phyloP scores from a whole-genome alignment of 352 stramenopile genomes.

The Lagenidium sp. region DNA sequence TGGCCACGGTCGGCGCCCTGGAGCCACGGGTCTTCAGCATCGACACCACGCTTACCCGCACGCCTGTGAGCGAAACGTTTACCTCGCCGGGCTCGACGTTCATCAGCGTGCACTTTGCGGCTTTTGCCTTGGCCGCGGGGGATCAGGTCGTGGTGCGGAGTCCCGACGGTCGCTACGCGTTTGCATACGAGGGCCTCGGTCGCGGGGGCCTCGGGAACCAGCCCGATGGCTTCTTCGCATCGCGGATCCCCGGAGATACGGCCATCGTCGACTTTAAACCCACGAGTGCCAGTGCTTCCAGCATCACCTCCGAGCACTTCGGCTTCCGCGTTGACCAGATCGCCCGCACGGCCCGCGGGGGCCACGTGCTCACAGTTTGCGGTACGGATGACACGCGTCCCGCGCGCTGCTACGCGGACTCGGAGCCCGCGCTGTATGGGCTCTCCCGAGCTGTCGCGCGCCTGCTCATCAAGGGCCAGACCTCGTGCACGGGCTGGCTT shows the following conservation, averaged over 20 bases:
- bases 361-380: slow-evolving; percentile 8
- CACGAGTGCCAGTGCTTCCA: neutral
- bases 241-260: slow-evolving; percentile 10
- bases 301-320: neutral
- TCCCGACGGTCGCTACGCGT: slow-evolving; percentile 2
- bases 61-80: slow-evolving; percentile 3
- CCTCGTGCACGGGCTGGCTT: slow-evolving; percentile 14
- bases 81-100: slow-evolving; percentile 6
- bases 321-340: slow-evolving; percentile 15
- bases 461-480: slow-evolving; percentile 13
- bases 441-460: slow-evolving; percentile 13
- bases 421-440: slow-evolving; percentile 3
- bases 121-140: slow-evolving; percentile 11
- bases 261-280: slow-evolving; percentile 13
- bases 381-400: slow-evolving; percentile 17
- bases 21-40: slow-evolving; percentile 2
- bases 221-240: slow-evolving; percentile 13
- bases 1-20: slow-evolving; percentile 4
- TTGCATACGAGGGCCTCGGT: slow-evolving; percentile 12
- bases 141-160: slow-evolving; percentile 14
- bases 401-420: slow-evolving; percentile 11
- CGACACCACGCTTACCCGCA: slow-evolving; percentile 1
- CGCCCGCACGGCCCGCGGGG: slow-evolving; percentile 2
- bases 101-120: slow-evolving; percentile 16
- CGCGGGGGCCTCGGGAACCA: slow-evolving; percentile 6